Base-by-base conservation (phyloP, 495 filamentous ascomycete genomes). In the Immersiella caudata region DNA sequence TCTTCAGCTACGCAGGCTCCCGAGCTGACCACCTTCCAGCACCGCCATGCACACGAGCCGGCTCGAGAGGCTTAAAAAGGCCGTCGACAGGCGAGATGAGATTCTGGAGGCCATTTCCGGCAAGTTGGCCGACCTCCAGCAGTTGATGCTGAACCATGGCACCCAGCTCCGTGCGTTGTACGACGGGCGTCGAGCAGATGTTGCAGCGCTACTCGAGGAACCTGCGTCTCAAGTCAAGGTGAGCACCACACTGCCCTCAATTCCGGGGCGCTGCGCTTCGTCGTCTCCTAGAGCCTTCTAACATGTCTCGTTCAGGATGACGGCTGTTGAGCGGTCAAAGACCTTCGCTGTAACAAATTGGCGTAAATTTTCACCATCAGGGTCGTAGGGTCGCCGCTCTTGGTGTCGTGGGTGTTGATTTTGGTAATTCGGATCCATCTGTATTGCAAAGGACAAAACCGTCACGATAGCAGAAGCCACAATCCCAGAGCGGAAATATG, bases 121-220 rank as follows among this genome's bases (percentile, higher is more conserved):
- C 18, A 70, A 61, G 64, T 63, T 77, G 33, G 67, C 20, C 40
- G 68, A 73, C 54, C 51, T 72, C 60, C 75, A 68, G 57, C 67
- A 56, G 40, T 22, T 71, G 22, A 64, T 68, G 64, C n/a, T 67
- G 25, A 73, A 73, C 22, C 70, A 73, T 21, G 74, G 66, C 6
- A 52, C 68, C 4, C 75, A 72, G 50, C 62, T 77, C 40, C 51
- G 58, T 22, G 70, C 67, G 11, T 58, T 77, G 50, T 75, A 77
- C 20, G 25, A 68, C n/a, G 74, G 68, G 4, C 71, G 73, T 6
- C 35, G 60, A 21, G 60, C 59, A 49, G 72, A 76, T 33, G 50
- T 74, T n/a, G 40, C 50, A 35, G 21, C n/a, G 50, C 5, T 70
- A n/a, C 33, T 22, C 64, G 20, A 36, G 20, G 27, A 21, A 16